phyloP scores from a whole-genome alignment of 305 asterid genomes.

The Fraxinus sp. region DNA sequence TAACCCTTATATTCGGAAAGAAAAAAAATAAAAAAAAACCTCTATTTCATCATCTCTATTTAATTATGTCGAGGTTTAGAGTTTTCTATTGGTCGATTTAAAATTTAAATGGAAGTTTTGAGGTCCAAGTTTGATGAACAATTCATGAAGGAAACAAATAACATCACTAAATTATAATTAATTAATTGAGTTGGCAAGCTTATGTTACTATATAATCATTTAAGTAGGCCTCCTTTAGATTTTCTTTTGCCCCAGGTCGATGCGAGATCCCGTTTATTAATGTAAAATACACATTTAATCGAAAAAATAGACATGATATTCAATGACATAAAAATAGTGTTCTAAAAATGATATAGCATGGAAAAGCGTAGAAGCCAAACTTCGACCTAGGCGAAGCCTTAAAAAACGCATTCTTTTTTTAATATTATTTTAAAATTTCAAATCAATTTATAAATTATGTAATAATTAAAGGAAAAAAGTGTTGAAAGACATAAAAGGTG shows the following conservation, averaged over 20 bases:
- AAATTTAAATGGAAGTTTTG: not conserved
- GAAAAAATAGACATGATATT: too few species aligned
- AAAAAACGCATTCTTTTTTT: too few species aligned
- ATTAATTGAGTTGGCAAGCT: not conserved
- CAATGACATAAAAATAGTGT: not conserved
- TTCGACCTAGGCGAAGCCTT: too few species aligned
- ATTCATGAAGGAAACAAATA: not conserved
- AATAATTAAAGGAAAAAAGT: too few species aligned
- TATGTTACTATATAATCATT: not conserved
- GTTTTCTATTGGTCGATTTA: too few species aligned
- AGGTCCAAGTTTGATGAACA: constrained; percentile 2
- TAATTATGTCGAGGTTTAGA: not conserved
- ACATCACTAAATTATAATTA: not conserved
- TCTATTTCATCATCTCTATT: not conserved
- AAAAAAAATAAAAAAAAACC: not conserved
- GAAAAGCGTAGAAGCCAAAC: too few species aligned
- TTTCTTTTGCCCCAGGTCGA: not conserved
- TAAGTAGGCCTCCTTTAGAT: not conserved
- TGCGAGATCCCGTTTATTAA: not conserved
- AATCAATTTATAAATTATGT: too few species aligned
- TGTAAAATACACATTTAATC: not conserved
- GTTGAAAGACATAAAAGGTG: too few species aligned
- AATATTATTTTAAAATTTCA: too few species aligned
- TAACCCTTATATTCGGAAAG: not conserved
- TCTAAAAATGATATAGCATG: too few species aligned